Conservation (phyloP, 2,329 filamentous ascomycete genomes). For the Nothopassalora personata region DNA sequence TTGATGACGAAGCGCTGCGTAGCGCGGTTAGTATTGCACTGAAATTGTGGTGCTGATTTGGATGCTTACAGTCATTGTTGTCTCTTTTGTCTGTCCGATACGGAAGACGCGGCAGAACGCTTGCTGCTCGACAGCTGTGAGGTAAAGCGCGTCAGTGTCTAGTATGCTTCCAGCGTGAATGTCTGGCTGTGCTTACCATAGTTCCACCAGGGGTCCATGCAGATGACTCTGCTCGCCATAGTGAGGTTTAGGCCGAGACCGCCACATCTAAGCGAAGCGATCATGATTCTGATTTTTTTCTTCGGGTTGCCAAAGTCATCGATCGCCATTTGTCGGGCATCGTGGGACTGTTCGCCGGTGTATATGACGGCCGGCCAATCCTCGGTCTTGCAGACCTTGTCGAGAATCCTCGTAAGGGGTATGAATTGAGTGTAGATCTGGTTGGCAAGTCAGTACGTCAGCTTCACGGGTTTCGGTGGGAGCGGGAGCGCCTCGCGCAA, state of each 20-base stretch:
- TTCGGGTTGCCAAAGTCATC: slow-evolving; percentile 39
- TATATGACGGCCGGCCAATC: slow-evolving; percentile 47
- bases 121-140: slow-evolving; percentile 23
- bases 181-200: slow-evolving; percentile 11
- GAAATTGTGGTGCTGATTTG: background rate
- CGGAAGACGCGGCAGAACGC: slow-evolving; percentile 58
- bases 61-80: slow-evolving; percentile 45
- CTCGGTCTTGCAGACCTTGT: slow-evolving; percentile 46
- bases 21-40: background rate
- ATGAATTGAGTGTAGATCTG: slow-evolving; percentile 55
- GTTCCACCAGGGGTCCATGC: slow-evolving; percentile 57
- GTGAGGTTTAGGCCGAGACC: slow-evolving; percentile 57
- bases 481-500: background rate
- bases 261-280: slow-evolving; percentile 54
- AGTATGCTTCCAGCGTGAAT: background rate
- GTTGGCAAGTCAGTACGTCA: background rate
- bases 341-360: slow-evolving; percentile 45
- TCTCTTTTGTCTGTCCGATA: slow-evolving; percentile 58
- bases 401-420: slow-evolving; percentile 48
- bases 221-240: slow-evolving; percentile 47
- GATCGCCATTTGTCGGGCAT: slow-evolving; percentile 44
- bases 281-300: slow-evolving; percentile 41
- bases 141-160: background rate
- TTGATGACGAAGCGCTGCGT: slow-evolving; percentile 47
- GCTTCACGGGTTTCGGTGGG: background rate